Evolutionary conservation across 2,329 filamentous ascomycete species (phyloP), one percentile per base, ranked within the genome.

Genomic region (Beauveria varroae): DNA sequence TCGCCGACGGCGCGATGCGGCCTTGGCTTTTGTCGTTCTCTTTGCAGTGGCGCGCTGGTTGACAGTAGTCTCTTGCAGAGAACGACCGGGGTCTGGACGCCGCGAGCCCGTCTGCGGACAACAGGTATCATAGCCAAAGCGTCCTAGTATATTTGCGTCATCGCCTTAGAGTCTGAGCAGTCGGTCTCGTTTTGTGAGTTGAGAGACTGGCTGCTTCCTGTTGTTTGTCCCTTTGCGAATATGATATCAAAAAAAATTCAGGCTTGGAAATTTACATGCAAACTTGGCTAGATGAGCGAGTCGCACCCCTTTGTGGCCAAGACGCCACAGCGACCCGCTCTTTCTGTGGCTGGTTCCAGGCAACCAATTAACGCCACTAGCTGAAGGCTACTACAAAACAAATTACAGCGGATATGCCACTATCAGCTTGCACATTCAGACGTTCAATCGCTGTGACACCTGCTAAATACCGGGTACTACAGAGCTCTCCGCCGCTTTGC

Each of bases 61-160:
- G 47, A 30, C 28, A 52, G 14, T 16, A 30, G 24, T 44, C 47
- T 26, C 16, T 14, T 44, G 47, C 47, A 59, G 22, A 28, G 5
- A 18, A 30, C 20, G 43, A 2, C 46, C 5, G 37, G 37, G n/a
- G 37, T 51, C 18, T 34, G 47, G 37, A 43, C 37, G 37, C 22
- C 52, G 46, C 55, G 28, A 49, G 47, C 57, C 57, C 47, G 47
- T 59, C 47, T 52, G 57, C 47, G 44, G 47, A 26, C 57, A 59
- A 59, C 47, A 18, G 37, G 30, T 59, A 59, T 52, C 57, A 59
- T 59, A 40, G 37, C 57, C 46, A 18, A 10, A 16, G 28, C 46
- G 44, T 58, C 34, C 37, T 50, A 59, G 9, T 12, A 30, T 59
- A 52, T 59, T 49, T 52, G 37, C 28, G 44, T 59, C 57, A 59